phyloP scores from a whole-genome alignment of 805 yeast species.

The Starmerella bombi region DNA sequence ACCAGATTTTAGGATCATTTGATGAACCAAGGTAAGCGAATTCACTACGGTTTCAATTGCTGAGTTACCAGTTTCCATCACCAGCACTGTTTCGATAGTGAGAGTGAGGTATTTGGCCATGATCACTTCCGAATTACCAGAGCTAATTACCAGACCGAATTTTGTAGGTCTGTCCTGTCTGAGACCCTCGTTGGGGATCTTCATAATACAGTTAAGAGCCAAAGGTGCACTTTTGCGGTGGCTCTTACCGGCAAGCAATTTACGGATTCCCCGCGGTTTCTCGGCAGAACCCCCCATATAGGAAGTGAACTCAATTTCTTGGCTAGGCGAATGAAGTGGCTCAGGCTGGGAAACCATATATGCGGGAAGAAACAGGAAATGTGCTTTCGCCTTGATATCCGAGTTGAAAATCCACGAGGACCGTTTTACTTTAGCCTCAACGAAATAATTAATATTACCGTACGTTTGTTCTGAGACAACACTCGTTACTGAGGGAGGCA shows the following conservation, averaged over 20 bases:
- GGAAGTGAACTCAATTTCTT: slow-evolving; percentile 1
- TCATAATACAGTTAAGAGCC: slow-evolving; percentile 3
- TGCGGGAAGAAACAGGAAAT: slow-evolving; percentile 10
- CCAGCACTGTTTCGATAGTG: slow-evolving; percentile 4
- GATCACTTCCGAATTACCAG: slow-evolving; percentile 3
- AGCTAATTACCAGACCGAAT: slow-evolving; percentile 1
- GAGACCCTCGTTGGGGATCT: slow-evolving; percentile 3
- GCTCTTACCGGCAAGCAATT: not conserved
- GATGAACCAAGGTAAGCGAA: slow-evolving; percentile 5
- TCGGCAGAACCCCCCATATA: slow-evolving; percentile 3
- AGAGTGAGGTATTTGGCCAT: slow-evolving; percentile 3
- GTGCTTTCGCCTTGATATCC: slow-evolving; percentile 4
- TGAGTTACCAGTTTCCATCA: not conserved
- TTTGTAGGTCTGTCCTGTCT: slow-evolving; percentile 3
- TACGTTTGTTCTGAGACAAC: slow-evolving; percentile 1
- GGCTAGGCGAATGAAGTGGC: not conserved
- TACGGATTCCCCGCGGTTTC: not conserved
- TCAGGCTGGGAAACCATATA: not conserved
- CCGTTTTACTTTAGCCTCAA: slow-evolving; percentile 7
- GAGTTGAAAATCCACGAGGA: slow-evolving; percentile 8
- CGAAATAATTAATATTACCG: slow-evolving; percentile 5
- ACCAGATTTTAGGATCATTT: slow-evolving; percentile 4
- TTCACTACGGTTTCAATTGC: not conserved
- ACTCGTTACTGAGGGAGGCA: slow-evolving; percentile 10
- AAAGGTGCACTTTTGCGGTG: slow-evolving; percentile 2